A percentile compares a stretch with the other conserved stretches of the same genome.
Conservation (phyloP, 768 basidiomycete species). For the Termitomyces sp. region DNA sequence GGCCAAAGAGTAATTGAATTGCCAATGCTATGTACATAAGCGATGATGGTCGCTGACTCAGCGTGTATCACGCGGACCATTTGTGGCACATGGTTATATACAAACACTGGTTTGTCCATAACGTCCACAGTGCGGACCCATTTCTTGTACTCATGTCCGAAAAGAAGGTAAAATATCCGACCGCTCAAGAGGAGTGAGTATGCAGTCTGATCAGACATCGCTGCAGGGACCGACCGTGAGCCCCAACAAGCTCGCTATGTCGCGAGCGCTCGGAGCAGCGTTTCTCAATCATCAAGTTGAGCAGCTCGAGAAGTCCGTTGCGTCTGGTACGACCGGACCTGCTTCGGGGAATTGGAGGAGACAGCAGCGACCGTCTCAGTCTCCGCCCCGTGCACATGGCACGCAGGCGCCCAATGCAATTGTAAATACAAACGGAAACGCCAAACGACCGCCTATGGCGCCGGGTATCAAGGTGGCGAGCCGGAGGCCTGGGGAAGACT, state of each 20-base stretch:
- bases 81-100: neutral
- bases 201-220: neutral
- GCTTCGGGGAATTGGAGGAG: conserved; percentile 64
- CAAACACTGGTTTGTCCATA: conserved; percentile 5
- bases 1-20: neutral
- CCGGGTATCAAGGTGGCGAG: conserved; percentile 30
- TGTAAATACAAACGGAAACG: neutral
- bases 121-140: conserved; percentile 1
- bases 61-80: conserved; percentile 9
- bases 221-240: conserved; percentile 26
- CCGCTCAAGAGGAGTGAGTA: neutral
- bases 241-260: conserved; percentile 74
- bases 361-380: conserved; percentile 24
- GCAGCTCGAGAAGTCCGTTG: conserved; percentile 76
- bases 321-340: conserved; percentile 34
- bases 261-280: conserved; percentile 81
- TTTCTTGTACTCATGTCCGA: conserved; percentile 8
- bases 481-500: conserved; percentile 26
- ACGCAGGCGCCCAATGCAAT: conserved; percentile 7
- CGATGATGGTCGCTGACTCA: conserved; percentile 10
- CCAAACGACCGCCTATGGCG: conserved; percentile 30
- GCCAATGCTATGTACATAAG: neutral
- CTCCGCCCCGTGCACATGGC: neutral
- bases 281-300: conserved; percentile 87
- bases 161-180: conserved; percentile 9